A percentile compares a stretch with the other conserved stretches of the same genome.
Evolutionary conservation across 2,329 filamentous ascomycete species (phyloP).

Genomic region (Penicillium sp.): DNA sequence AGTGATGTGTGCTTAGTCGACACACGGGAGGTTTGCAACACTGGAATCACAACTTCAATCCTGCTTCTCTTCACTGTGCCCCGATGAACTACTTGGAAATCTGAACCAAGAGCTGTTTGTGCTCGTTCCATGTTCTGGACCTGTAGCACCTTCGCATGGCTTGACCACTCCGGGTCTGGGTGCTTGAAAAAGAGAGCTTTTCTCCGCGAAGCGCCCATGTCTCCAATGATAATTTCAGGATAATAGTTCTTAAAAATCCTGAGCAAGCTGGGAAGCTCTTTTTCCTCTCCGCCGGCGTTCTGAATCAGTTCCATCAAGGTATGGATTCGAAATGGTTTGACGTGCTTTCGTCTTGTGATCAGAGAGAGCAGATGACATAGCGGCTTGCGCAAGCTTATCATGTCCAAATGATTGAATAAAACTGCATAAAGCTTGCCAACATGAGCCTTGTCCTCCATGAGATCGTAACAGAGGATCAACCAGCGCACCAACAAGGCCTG

Average conservation of each 20-base stretch:
- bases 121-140: constrained; percentile 50
- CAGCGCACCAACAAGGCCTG: constrained; percentile 73
- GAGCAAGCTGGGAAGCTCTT: constrained; percentile 68
- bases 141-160: constrained; percentile 66
- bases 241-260: constrained; percentile 89
- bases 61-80: constrained; percentile 51
- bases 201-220: constrained; percentile 50
- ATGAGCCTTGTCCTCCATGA: constrained; percentile 61
- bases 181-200: constrained; percentile 52
- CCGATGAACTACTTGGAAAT: constrained; percentile 63
- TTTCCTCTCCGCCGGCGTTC: constrained; percentile 63
- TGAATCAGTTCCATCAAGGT: constrained; percentile 56
- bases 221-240: constrained; percentile 79
- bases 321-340: constrained; percentile 80
- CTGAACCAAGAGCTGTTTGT: constrained; percentile 46
- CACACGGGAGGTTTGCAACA: constrained; percentile 70
- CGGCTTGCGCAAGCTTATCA: constrained; percentile 66
- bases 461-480: constrained; percentile 72
- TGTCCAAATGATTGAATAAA: constrained; percentile 78
- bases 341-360: constrained; percentile 76
- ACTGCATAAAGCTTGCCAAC: constrained; percentile 70
- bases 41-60: constrained; percentile 56
- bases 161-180: constrained; percentile 73
- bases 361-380: constrained; percentile 76
- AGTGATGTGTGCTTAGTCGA: constrained; percentile 59